Evolutionary conservation across 371 early-diverging fungal species (phyloP), one percentile per base, ranked within the genome.

Genomic region (Mucor racemosus): DNA sequence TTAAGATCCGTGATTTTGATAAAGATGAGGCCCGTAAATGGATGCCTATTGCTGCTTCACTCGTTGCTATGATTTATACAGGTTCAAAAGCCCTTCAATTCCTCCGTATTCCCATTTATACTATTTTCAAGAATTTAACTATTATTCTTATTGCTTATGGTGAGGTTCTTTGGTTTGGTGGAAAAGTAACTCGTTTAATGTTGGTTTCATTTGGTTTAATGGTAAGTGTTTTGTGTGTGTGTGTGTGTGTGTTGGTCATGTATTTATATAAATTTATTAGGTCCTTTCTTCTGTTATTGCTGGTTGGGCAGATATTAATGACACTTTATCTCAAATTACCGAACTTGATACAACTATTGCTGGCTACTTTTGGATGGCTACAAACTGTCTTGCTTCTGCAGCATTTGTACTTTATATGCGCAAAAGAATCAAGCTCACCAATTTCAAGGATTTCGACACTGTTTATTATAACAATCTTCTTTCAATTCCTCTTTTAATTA

Each of bases 91-190:
- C 80, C 19, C 79, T 99, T 15, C 94, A 96, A 69, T 95, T 90
- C 77, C 87, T 99, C 53, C 85, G 92, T 56, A 94, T 98, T 63
- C 95, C 99, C 8, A 79, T 99, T 35, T 99, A 97, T 75, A 99
- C 99, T 53, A 91, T 99, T 54, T 97, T 99, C 84, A 99, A 99
- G 86, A 99, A 99, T 84, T 72, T 97, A 71, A 97, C 98, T 36
- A 99, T 99, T 70, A 96, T 99, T 66, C 75, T 98, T 46, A 94
- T 97, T 73, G 99, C 99, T 6, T 93, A 97, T 67, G 94, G 95
- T 26, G 99, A 99, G 78, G 88, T 87, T 8, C 72, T 87, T 41
- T 90, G 94, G 82, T 95, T 95, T 76, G 85, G 86, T 13, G 94
- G 93, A 46, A 77, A 82, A 7, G 93, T 96, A 7, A 90, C 93